Percentiles rank a stretch among this genome's conserved stretches.
These are phyloP conservation scores for Fraxinus paxiana DNA, from an alignment of 305 asterid genomes.

Conservation along the genomic window DNA sequence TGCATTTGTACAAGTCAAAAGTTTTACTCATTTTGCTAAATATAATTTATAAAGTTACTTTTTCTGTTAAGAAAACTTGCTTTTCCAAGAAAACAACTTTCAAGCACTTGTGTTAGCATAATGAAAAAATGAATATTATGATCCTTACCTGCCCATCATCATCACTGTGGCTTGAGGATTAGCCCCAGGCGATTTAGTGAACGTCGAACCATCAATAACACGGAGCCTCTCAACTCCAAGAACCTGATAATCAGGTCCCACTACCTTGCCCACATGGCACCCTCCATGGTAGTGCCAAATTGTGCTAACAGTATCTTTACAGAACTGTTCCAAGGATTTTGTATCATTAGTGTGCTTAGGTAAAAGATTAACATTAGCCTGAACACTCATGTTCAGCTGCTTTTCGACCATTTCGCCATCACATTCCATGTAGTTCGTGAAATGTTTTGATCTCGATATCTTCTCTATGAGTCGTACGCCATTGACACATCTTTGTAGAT, in stretches of 20 bases:
- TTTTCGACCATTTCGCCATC: constrained; percentile 41
- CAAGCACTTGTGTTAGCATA: neutral
- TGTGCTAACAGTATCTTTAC: constrained; percentile 33
- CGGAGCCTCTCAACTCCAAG: constrained; percentile 20
- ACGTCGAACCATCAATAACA: constrained; percentile 23
- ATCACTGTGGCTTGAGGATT: constrained; percentile 92
- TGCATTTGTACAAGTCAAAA: constrained; percentile 26
- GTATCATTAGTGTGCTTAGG: constrained; percentile 63
- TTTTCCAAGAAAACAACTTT: neutral
- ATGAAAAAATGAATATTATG: neutral
- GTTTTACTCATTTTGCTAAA: neutral
- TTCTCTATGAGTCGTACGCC: constrained; percentile 63
- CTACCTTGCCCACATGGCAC: constrained; percentile 29
- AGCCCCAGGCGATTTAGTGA: constrained; percentile 49
- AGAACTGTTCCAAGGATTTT: constrained; percentile 63
- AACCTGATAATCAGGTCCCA: constrained; percentile 11
- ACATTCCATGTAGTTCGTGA: constrained; percentile 43
- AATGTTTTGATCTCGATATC: constrained; percentile 52
- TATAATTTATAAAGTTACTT: neutral
- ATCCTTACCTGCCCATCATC: constrained; percentile 87
- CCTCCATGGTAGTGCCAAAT: constrained; percentile 40
- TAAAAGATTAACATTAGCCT: constrained; percentile 70
- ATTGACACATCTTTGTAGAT: constrained; percentile 55
- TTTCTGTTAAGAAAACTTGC: neutral
- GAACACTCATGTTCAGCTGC: constrained; percentile 63